These are phyloP conservation scores for Sugiyamaella americana DNA, from an alignment of 805 yeast genomes.

Conservation along the genomic window DNA sequence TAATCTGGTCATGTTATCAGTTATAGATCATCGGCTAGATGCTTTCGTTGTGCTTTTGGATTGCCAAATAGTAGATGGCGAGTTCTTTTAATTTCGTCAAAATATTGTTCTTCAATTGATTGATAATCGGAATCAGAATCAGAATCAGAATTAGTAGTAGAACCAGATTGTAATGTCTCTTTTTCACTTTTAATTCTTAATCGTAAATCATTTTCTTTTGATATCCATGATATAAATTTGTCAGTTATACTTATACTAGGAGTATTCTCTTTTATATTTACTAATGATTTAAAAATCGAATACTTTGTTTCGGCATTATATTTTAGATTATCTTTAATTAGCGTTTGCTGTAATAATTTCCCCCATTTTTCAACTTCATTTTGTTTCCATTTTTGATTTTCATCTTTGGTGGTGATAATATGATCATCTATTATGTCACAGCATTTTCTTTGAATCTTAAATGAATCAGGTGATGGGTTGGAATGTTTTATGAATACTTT, in stretches of 20 bases:
- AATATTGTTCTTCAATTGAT: slow-evolving; percentile 1
- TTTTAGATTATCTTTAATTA: not conserved
- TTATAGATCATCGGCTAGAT: slow-evolving; percentile 33
- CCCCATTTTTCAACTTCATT: not conserved
- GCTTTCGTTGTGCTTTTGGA: slow-evolving; percentile 60
- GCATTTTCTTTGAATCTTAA: not conserved
- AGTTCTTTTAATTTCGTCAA: slow-evolving; percentile 27
- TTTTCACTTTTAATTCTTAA: not conserved
- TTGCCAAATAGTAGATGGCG: slow-evolving; percentile 76
- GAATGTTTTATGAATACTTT: not conserved
- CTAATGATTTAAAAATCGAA: slow-evolving; percentile 9
- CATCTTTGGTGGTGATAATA: not conserved
- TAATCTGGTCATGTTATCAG: not conserved
- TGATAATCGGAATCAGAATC: not conserved
- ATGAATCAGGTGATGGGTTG: not conserved
- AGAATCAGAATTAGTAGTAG: not conserved
- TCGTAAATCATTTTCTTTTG: slow-evolving; percentile 32
- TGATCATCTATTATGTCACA: not conserved
- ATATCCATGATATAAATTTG: slow-evolving; percentile 60
- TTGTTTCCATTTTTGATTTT: not conserved
- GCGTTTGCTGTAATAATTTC: not conserved
- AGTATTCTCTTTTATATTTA: slow-evolving; percentile 27
- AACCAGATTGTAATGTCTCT: not conserved
- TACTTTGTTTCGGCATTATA: not conserved
- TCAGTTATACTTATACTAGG: slow-evolving; percentile 32